phyloP scores from a whole-genome alignment of 441 rosid species.

The Macaranga tanarius region DNA sequence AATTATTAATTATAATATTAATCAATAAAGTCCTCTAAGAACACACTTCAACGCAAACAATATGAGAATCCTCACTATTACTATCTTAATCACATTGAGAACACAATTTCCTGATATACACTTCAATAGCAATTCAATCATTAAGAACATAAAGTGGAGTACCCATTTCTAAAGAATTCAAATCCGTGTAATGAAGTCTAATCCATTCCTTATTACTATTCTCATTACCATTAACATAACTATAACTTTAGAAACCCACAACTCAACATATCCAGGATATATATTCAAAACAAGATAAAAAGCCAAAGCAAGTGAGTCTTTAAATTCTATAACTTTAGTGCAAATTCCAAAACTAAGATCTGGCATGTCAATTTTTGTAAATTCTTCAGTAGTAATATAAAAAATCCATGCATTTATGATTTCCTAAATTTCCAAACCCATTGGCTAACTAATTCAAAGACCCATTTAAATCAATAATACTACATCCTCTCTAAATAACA shows the following conservation, averaged over 20 bases:
- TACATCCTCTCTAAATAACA: constrained; percentile 21
- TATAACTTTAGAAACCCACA: constrained; percentile 26
- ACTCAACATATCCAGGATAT: constrained; percentile 27
- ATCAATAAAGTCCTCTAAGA: too few relatives aligned
- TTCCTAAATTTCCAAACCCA: background rate
- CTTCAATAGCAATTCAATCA: constrained; percentile 24
- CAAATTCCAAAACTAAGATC: background rate
- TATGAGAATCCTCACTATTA: too few relatives aligned
- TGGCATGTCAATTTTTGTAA: constrained; percentile 20
- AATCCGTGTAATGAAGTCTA: background rate
- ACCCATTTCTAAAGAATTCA: background rate
- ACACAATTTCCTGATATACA: background rate
- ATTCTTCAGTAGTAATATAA: constrained; percentile 32
- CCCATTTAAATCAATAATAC: constrained; percentile 24
- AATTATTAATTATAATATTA: too few relatives aligned
- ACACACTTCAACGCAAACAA: too few relatives aligned
- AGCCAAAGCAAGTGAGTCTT: constrained; percentile 31
- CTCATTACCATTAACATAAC: background rate
- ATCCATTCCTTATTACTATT: constrained; percentile 13
- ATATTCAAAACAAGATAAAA: constrained; percentile 25
- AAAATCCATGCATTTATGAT: constrained; percentile 18
- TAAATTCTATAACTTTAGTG: constrained; percentile 23
- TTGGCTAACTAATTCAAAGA: constrained; percentile 31
- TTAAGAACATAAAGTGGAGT: constrained; percentile 21
- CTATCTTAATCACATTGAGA: too few relatives aligned